These are phyloP conservation scores for Fusarium subglutinans DNA, from an alignment of 2,329 filamentous ascomycete genomes.

Conservation along the genomic window DNA sequence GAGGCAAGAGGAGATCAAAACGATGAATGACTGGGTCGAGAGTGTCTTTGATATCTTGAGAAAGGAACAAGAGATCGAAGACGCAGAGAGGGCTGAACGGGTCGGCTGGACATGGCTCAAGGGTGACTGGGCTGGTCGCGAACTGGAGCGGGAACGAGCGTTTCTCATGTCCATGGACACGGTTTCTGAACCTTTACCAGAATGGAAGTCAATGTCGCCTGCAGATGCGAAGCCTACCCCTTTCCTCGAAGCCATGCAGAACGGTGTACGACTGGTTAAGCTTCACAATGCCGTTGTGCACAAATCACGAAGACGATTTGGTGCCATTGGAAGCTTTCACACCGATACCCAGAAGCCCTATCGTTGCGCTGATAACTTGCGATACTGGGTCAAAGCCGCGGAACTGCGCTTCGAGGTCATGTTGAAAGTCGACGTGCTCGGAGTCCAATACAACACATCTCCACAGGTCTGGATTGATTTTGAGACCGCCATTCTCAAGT, in stretches of 20 bases:
- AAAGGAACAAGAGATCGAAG: constrained; percentile 80
- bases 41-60: constrained; percentile 80
- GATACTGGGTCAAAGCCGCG: constrained; percentile 95
- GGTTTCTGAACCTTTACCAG: constrained; percentile 68
- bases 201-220: constrained; percentile 65
- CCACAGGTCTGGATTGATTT: constrained; percentile 81
- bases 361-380: constrained; percentile 89
- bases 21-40: constrained; percentile 81
- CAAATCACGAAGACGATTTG: constrained; percentile 86
- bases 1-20: constrained; percentile 78
- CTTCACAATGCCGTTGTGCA: constrained; percentile 91
- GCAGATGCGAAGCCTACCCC: constrained; percentile 68
- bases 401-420: constrained; percentile 93
- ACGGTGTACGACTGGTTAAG: constrained; percentile 82
- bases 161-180: constrained; percentile 82
- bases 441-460: constrained; percentile 79
- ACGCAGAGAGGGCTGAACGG: constrained; percentile 74
- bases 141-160: constrained; percentile 80
- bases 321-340: constrained; percentile 88
- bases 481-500: constrained; percentile 82
- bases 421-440: constrained; percentile 85
- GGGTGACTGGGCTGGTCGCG: constrained; percentile 78
- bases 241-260: constrained; percentile 78
- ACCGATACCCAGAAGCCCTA: constrained; percentile 96
- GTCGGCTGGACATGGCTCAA: constrained; percentile 83